These are phyloP conservation scores for Bipolaris gigantea DNA, from an alignment of 2,329 filamentous ascomycete species.

Conservation along the genomic window DNA sequence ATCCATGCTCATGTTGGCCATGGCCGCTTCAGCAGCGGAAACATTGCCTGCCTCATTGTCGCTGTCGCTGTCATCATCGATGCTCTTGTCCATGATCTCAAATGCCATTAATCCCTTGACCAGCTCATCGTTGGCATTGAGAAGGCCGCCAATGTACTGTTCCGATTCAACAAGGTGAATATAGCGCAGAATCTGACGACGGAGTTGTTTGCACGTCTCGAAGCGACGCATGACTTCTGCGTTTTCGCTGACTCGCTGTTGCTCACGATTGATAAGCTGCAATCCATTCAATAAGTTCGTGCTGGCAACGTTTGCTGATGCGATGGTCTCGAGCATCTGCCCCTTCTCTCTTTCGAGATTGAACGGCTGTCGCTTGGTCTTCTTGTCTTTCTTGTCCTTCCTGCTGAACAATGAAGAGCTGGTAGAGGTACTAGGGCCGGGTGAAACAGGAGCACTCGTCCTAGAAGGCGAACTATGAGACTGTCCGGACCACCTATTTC, in stretches of 20 bases:
- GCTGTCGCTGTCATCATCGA: slow-evolving; percentile 71
- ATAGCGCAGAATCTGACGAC: slow-evolving; percentile 84
- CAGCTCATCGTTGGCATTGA: slow-evolving; percentile 95
- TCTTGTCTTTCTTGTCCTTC: slow-evolving; percentile 58
- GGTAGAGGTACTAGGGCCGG: slow-evolving; percentile 42
- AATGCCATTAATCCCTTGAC: slow-evolving; percentile 91
- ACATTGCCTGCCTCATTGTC: slow-evolving; percentile 50
- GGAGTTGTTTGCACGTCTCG: slow-evolving; percentile 81
- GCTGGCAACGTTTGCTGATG: slow-evolving; percentile 84
- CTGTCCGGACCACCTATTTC: slow-evolving; percentile 27
- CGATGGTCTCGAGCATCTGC: slow-evolving; percentile 83
- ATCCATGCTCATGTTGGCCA: slow-evolving; percentile 51
- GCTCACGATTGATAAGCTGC: slow-evolving; percentile 88
- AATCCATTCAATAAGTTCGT: slow-evolving; percentile 87
- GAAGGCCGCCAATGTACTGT: slow-evolving; percentile 85
- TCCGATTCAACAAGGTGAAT: slow-evolving; percentile 89
- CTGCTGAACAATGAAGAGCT: slow-evolving; percentile 56
- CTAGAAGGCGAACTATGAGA: slow-evolving; percentile 36
- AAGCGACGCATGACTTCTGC: slow-evolving; percentile 73
- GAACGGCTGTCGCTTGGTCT: slow-evolving; percentile 66
- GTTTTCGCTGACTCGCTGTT: slow-evolving; percentile 85
- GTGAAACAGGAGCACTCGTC: slow-evolving; percentile 28
- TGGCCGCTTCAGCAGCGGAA: slow-evolving; percentile 43
- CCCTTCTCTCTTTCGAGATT: slow-evolving; percentile 86
- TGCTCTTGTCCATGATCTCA: slow-evolving; percentile 86